Evolutionary conservation across 495 filamentous ascomycete genomes (phyloP), one percentile per base, ranked within the genome.

Genomic region (Hamigera avellanea): DNA sequence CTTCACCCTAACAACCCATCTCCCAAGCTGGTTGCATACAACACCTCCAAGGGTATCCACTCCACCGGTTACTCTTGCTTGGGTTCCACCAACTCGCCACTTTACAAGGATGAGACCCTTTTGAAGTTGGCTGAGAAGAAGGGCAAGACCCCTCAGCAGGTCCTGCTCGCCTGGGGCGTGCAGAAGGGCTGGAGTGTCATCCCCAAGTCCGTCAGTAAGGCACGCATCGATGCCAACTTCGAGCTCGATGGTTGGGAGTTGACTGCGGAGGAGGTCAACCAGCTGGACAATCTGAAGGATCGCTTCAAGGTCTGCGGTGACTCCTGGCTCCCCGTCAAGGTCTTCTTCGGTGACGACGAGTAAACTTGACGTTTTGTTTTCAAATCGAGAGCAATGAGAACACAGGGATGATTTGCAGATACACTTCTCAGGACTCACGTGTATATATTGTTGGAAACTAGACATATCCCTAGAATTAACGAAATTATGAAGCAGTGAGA

Each of bases 261-360:
- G 56, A 76, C 72, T 14, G 64, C 64, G 31, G 76, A 80, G 25
- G 80, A 85, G 55, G 42, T 84, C 14, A 57, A 61, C 42, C 64
- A 70, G 64, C 60, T 85, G 17, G 73, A 77, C 40, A 67, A 61
- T 49, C 56, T 84, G 37, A 71, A 69, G 52, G 73, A 79, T 41
- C 69, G 81, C 37, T 81, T 81, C 62, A 85, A 84, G 73, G 76
- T 84, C 36, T 84, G 78, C 42, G 70, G 66, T 14, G 81, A 85
- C 46, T 45, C 30, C 34, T 84, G 80, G 78, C 50, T 86, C 49
- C 81, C 80, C 2, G 48, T 85, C 19, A 82, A 81, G 72, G 81
- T 89, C 6, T 91, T 91, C 72, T 86, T 86, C 57, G 85, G 83
- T 8, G 83, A 88, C 56, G 86, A 86, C 46, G 83, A 88, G 59